Percentiles rank a stretch among this genome's conserved stretches.
These are phyloP conservation scores for Dictyostelium brefeldianum DNA, from an alignment of 78 protist genomes.

Conservation along the genomic window DNA sequence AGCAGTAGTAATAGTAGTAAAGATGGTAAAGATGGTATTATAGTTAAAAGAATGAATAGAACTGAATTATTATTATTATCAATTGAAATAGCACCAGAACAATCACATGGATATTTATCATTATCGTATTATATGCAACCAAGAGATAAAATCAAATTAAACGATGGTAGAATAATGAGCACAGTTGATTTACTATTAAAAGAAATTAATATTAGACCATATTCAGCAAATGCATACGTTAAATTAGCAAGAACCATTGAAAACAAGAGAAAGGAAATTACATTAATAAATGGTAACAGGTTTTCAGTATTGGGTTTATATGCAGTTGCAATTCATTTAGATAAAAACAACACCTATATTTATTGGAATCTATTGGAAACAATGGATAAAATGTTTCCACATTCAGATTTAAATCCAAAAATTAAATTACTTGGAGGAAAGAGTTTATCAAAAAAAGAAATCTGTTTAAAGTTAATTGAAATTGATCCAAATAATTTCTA, in stretches of 20 bases:
- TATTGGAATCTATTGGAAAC: not conserved
- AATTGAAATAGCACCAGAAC: not conserved
- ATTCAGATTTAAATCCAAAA: not conserved
- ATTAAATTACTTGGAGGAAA: not conserved
- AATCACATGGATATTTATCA: not conserved
- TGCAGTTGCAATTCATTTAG: not conserved
- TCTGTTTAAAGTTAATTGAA: conserved; percentile 3
- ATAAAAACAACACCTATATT: not conserved
- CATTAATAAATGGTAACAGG: not conserved
- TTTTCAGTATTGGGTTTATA: not conserved
- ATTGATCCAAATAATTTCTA: not conserved
- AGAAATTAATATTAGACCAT: not conserved
- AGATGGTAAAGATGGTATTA: too few species aligned
- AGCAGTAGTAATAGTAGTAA: too few species aligned
- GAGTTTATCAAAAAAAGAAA: not conserved
- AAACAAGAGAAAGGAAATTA: not conserved
- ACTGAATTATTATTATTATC: not conserved
- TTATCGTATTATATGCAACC: not conserved
- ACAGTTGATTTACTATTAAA: not conserved
- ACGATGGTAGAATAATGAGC: not conserved
- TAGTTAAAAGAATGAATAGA: not conserved
- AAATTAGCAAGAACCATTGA: not conserved
- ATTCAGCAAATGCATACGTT: not conserved
- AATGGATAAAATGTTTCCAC: not conserved
- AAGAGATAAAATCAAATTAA: not conserved